A percentile compares a stretch with the other conserved stretches of the same genome.
Evolutionary conservation across 345 rosid genomes (phyloP).

Genomic region (Rhodamnia rubescens): DNA sequence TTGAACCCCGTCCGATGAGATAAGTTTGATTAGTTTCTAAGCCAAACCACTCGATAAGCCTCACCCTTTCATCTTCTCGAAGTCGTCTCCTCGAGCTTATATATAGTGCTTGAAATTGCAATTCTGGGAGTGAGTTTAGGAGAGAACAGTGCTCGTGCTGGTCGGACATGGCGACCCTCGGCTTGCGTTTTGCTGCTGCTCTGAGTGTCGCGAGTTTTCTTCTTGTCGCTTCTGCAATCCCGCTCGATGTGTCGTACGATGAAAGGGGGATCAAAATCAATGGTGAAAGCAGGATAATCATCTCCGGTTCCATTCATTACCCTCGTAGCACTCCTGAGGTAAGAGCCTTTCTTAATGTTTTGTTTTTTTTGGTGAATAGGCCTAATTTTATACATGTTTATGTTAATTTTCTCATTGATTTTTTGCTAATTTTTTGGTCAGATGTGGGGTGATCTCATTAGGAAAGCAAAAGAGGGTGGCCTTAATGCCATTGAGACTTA

Average conservation of each 20-base stretch:
- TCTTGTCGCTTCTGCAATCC: not conserved
- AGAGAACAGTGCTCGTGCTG: not conserved
- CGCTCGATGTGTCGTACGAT: conserved; percentile 11
- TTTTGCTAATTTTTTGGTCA: not conserved
- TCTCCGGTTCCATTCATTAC: conserved; percentile 46
- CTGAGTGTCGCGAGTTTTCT: not conserved
- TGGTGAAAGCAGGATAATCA: conserved; percentile 25
- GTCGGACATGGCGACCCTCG: not conserved
- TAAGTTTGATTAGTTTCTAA: not conserved
- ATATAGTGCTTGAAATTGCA: not conserved
- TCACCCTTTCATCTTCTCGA: not conserved
- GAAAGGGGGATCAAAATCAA: conserved; percentile 19
- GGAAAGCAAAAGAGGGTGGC: conserved; percentile 43
- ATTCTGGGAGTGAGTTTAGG: not conserved
- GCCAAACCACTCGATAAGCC: not conserved
- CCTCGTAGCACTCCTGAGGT: conserved; percentile 45
- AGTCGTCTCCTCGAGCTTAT: not conserved
- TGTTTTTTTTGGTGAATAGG: not conserved
- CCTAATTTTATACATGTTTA: not conserved
- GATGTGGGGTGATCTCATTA: conserved; percentile 32
- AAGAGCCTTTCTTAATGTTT: not conserved
- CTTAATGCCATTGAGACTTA: conserved; percentile 58
- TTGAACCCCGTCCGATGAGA: not conserved
- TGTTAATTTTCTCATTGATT: not conserved
- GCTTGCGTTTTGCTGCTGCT: not conserved